Base-by-base conservation (phyloP, 768 basidiomycete genomes). In the Tulasnella sp. region DNA sequence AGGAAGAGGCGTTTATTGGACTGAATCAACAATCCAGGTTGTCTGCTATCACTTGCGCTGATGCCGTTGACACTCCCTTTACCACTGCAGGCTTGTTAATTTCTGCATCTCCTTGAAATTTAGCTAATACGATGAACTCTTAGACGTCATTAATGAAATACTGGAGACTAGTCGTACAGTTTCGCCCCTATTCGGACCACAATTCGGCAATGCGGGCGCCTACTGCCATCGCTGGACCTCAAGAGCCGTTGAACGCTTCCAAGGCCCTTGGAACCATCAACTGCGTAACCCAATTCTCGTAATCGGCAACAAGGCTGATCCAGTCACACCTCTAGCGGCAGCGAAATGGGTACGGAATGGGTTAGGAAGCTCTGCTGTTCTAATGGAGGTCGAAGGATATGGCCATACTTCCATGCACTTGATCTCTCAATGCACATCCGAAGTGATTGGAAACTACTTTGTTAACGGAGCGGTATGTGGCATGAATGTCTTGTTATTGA, bases 191-290 rank as follows among this genome's bases (percentile, higher is more conserved):
- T n/a, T n/a, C n/a, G n/a, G n/a, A n/a, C n/a, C n/a, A n/a, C n/a
- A n/a, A n/a, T n/a, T 10, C 40, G n/a, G 40, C 10, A 12, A 42
- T 12, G 20, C 40, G n/a, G 10, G 9, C n/a, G n/a, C 24, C 9
- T 7, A 55, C 29, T 62, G 62, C 37, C 58, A 62, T 44, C 58
- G 55, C 52, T 62, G 60, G 62, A 58, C 59, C 19, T 59, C 58
- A 3, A 54, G 53, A 37, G 58, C 59, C 3, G 60, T 58, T 10
- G 63, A 64, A 48, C 39, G 39, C n/a, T 40, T 20, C n/a, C 27
- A 16, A 10, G n/a, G 39, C n/a, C 39, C 39, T 5, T 40, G 39
- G 39, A 25, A 40, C n/a, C n/a, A n/a, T n/a, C n/a, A n/a, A 10
- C 40, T 42, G 9, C n/a, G 10, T 13, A 20, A 42, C 9, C 9